Conservation (phyloP, 1,284 basidiomycete species). For the Peniophora sp. region DNA sequence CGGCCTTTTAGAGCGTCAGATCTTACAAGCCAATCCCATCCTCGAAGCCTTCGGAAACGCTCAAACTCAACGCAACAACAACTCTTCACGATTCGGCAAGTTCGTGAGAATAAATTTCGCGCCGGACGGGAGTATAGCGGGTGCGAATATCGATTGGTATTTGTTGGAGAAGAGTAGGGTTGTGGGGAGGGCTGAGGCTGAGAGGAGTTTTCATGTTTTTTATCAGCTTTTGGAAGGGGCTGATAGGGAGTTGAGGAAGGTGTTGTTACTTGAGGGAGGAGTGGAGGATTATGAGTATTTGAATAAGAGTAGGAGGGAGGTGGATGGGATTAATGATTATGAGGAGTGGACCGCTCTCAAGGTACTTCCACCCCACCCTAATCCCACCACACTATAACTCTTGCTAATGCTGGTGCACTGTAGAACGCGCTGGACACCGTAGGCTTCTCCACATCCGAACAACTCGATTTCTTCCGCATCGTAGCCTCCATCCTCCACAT, state of each 20-base stretch:
- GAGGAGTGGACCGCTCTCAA: conserved; percentile 84
- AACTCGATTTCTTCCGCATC: conserved; percentile 91
- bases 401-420: neutral
- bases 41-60: conserved; percentile 99
- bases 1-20: conserved; percentile 92
- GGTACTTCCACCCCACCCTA: conserved; percentile 30
- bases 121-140: conserved; percentile 90
- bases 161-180: conserved; percentile 97
- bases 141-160: conserved; percentile 99
- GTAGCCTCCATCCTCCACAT: conserved; percentile 93
- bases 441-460: conserved; percentile 80
- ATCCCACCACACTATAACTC: neutral
- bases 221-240: conserved; percentile 76
- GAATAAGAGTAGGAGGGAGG: conserved; percentile 82
- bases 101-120: conserved; percentile 97
- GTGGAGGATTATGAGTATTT: conserved; percentile 88
- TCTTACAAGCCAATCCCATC: conserved; percentile 96
- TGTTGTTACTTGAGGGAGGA: conserved; percentile 68
- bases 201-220: conserved; percentile 96
- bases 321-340: conserved; percentile 92
- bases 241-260: conserved; percentile 42
- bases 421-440: conserved; percentile 80
- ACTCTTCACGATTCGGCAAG: conserved; percentile 98
- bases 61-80: conserved; percentile 98
- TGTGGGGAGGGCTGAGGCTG: conserved; percentile 79